phyloP scores from a whole-genome alignment of 2,329 filamentous ascomycete species.

The Claviceps sp. region DNA sequence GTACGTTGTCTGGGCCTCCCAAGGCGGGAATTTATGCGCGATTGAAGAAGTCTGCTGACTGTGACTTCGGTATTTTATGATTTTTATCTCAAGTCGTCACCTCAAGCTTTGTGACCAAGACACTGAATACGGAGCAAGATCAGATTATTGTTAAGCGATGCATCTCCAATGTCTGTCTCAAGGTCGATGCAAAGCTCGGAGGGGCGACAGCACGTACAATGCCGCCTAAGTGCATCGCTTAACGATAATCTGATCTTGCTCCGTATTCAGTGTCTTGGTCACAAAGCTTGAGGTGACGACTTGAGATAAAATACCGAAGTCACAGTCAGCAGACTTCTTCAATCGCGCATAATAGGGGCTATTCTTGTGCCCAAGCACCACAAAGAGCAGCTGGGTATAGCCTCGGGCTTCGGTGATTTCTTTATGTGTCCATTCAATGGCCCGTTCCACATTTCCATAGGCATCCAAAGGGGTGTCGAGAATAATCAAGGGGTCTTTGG shows the following conservation, averaged over 20 bases:
- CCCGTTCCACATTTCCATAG: slow-evolving; percentile 32
- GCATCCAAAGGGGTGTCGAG: slow-evolving; percentile 17
- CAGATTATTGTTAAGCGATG: too few species aligned
- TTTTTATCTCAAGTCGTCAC: too few species aligned
- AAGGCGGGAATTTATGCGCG: slow-evolving; percentile 20
- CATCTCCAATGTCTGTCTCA: too few species aligned
- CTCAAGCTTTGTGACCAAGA: slow-evolving; percentile 85
- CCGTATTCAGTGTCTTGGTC: too few species aligned
- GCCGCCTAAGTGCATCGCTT: too few species aligned
- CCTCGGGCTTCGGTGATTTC: slow-evolving; percentile 39
- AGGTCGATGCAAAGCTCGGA: too few species aligned
- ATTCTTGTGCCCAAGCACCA: slow-evolving; percentile 62
- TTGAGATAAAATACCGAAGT: slow-evolving; percentile 73
- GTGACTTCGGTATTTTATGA: too few species aligned
- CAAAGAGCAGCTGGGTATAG: slow-evolving; percentile 64
- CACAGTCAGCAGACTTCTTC: slow-evolving; percentile 81
- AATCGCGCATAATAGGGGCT: slow-evolving; percentile 64
- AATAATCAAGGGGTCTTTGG: slow-evolving; percentile 18
- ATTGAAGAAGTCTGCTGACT: too few species aligned
- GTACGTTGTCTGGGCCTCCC: slow-evolving; percentile 18
- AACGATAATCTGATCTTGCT: too few species aligned
- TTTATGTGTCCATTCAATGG: slow-evolving; percentile 30
- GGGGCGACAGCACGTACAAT: too few species aligned
- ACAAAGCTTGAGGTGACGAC: slow-evolving; percentile 48
- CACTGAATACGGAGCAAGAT: too few species aligned